Conservation (phyloP, 192 early-diverging fungal species). For the Helicostylum pulchrum region DNA sequence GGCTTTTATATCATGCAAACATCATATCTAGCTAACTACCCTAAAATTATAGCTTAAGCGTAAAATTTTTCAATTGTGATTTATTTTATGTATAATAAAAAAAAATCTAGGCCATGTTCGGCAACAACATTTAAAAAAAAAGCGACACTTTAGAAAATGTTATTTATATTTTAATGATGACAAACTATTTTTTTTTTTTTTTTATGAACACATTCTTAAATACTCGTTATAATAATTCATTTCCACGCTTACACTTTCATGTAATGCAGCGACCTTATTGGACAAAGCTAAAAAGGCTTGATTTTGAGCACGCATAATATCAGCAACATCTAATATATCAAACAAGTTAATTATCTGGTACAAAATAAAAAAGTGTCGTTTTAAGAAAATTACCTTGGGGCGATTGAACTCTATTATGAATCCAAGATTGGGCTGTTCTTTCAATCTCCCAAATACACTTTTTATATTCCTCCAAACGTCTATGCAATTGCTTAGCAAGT, state of each 20-base stretch:
- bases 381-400: constrained; percentile 16
- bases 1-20: too few relatives aligned
- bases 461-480: constrained; percentile 32
- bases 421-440: constrained; percentile 22
- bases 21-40: too few relatives aligned
- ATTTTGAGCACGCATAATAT: constrained; percentile 28
- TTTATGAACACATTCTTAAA: constrained; percentile 11
- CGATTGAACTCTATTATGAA: constrained; percentile 21
- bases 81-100: too few relatives aligned
- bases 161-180: too few relatives aligned
- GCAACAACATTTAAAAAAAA: too few relatives aligned
- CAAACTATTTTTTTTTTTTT: not conserved
- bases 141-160: too few relatives aligned
- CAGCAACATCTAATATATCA: constrained; percentile 22
- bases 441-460: constrained; percentile 34
- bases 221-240: constrained; percentile 19
- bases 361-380: not conserved
- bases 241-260: constrained; percentile 20
- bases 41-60: too few relatives aligned
- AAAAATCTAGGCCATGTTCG: too few relatives aligned
- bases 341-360: not conserved
- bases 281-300: constrained; percentile 29
- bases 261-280: constrained; percentile 25
- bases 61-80: too few relatives aligned
- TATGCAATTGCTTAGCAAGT: constrained; percentile 16